Conservation (phyloP, 1,139 yeast species). For the Saccharomyces hybrid region DNA sequence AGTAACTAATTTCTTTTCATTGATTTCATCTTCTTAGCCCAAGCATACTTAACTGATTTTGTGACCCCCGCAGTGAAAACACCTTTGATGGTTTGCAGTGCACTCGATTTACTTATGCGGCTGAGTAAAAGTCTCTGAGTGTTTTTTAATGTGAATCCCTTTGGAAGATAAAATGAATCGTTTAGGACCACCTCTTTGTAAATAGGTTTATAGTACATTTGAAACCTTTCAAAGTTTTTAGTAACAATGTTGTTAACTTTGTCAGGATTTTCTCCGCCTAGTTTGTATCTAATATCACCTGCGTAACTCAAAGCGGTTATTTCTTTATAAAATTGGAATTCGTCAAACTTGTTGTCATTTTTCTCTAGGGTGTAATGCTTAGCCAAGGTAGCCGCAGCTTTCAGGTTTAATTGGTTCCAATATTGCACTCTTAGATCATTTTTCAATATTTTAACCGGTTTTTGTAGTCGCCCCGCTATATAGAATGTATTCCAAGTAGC, state of each 20-base stretch:
- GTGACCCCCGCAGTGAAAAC: constrained; percentile 75
- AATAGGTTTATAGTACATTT: constrained; percentile 60
- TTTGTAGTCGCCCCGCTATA: constrained; percentile 87
- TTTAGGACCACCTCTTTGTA: constrained; percentile 40
- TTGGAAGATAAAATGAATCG: constrained; percentile 32
- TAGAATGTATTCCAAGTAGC: constrained; percentile 79
- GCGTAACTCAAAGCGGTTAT: constrained; percentile 77
- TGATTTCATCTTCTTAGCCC: constrained; percentile 51
- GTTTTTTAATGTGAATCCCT: constrained; percentile 33
- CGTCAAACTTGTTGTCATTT: constrained; percentile 42
- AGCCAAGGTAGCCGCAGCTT: constrained; percentile 73
- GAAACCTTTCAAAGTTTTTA: constrained; percentile 65
- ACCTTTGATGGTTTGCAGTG: constrained; percentile 76
- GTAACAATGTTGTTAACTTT: constrained; percentile 79
- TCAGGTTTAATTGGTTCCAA: constrained; percentile 68
- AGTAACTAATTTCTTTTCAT: not conserved
- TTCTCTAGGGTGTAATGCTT: constrained; percentile 42
- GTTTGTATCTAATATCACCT: constrained; percentile 38
- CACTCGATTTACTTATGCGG: constrained; percentile 63
- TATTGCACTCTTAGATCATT: constrained; percentile 31
- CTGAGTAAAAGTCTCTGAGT: constrained; percentile 39
- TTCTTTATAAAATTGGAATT: constrained; percentile 60
- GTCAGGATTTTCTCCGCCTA: constrained; percentile 89
- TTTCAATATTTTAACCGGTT: constrained; percentile 75
- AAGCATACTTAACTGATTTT: constrained; percentile 67